Base-by-base conservation (phyloP, 1,284 basidiomycete genomes). In the Leccinum solheimii region DNA sequence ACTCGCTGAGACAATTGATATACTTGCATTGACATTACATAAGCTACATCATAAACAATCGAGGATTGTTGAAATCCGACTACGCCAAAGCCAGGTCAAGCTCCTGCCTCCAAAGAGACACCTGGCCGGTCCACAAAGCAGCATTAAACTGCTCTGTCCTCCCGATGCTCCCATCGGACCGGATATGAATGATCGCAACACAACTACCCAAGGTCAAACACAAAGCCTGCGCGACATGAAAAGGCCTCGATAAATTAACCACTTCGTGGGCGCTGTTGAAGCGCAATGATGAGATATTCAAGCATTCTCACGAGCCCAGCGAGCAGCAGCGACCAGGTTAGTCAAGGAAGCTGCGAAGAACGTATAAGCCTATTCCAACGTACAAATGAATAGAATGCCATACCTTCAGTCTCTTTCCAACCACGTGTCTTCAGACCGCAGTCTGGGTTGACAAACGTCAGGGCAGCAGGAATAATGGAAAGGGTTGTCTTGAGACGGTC, bases 401-500 rank as follows among this genome's bases (percentile, higher is more conserved):
- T 63, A 76, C 81, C 80, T 82, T 97, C 92, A 62, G 94, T 97
- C 85, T 98, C 96, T 78, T 91, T 89, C 96, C 95, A 97, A 67
- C 88, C 92, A 83, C 95, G 94, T 72, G 95, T 97, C 86, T 96
- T 96, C 68, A 93, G 80, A 78, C 91, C 91, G 70, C 91, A 93
- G 76, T 93, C 91, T 64, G 97, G 97, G 86, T 98, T 98, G 80
- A 98, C 84, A 77, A 95, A 93, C 78, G 94, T 86, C 63, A 95
- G 83, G 65, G 90, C 84, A 69, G 84, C 82, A 64, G 91, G 88
- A 69, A 97, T 87, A 72, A 91, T 89, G 64, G 81, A 80, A 69
- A 92, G 86, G 85, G 97, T 95, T 67, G 87, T 80, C 78, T 87
- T 85, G 77, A 99, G 86, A 73, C 95, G 93, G 72, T 97, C 91